phyloP scores from a whole-genome alignment of 495 filamentous ascomycete species.

The Apiosordaria backusii region DNA sequence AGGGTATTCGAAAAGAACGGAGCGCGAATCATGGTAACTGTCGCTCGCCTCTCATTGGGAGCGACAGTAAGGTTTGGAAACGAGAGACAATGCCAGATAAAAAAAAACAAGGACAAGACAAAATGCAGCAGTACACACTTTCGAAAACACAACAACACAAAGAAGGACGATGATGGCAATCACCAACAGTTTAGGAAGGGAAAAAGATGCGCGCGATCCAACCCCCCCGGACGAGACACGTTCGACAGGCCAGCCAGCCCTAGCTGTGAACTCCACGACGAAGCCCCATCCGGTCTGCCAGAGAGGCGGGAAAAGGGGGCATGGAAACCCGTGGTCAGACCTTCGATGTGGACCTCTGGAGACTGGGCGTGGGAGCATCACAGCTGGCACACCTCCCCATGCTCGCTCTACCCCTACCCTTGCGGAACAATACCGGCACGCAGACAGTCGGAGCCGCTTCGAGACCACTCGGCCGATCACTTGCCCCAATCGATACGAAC shows the following conservation, averaged over 20 bases:
- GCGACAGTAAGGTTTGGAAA: constrained; percentile 27
- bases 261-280: constrained; percentile 24
- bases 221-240: constrained; percentile 13
- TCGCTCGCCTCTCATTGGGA: constrained; percentile 36
- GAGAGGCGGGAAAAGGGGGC: constrained; percentile 4
- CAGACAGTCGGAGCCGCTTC: neutral
- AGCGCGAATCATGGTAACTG: constrained; percentile 31
- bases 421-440: neutral
- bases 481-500: neutral
- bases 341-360: constrained; percentile 1
- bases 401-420: neutral
- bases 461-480: neutral
- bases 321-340: constrained; percentile 4
- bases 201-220: constrained; percentile 20
- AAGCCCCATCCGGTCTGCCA: constrained; percentile 4
- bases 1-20: constrained; percentile 30
- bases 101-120: constrained; percentile 15
- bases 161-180: constrained; percentile 23
- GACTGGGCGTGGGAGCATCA: neutral
- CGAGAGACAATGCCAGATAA: constrained; percentile 22
- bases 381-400: constrained; percentile 2
- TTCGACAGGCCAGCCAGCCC: constrained; percentile 19
- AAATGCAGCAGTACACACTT: constrained; percentile 22
- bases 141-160: constrained; percentile 18
- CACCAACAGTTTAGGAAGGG: constrained; percentile 14